Percentiles rank a stretch among this genome's conserved stretches.
These are phyloP conservation scores for Dendrobium catenatum DNA, from an alignment of 106 monocot species.

Conservation along the genomic window DNA sequence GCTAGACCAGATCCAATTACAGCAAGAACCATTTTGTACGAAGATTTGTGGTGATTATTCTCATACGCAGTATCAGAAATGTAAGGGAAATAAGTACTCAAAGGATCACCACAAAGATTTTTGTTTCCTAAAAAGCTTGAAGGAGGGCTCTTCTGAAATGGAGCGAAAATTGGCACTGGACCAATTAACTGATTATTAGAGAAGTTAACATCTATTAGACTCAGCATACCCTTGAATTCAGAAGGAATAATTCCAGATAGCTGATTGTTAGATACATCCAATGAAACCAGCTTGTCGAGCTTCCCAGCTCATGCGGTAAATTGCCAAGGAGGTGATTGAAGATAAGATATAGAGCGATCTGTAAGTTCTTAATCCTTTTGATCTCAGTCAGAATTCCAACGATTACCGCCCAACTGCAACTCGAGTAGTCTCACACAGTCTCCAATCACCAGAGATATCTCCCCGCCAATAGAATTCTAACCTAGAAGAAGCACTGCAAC, in stretches of 20 bases:
- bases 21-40: slow-evolving; percentile 54
- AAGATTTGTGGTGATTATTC: slow-evolving; percentile 35
- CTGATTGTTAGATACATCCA: slow-evolving; percentile 75
- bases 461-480: slow-evolving; percentile 44
- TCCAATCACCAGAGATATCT: slow-evolving; percentile 56
- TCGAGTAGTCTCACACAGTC: slow-evolving; percentile 56
- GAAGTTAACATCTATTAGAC: slow-evolving; percentile 81
- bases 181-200: slow-evolving; percentile 66
- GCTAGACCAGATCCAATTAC: slow-evolving; percentile 75
- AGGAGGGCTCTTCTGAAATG: slow-evolving; percentile 62
- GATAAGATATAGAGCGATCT: slow-evolving; percentile 75
- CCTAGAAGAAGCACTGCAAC: slow-evolving; percentile 58
- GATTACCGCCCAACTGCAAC: slow-evolving; percentile 62
- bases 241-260: slow-evolving; percentile 56
- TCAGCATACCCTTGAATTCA: slow-evolving; percentile 78
- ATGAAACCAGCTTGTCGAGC: slow-evolving; percentile 73
- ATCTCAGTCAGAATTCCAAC: slow-evolving; percentile 69
- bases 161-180: slow-evolving; percentile 48
- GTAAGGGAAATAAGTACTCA: slow-evolving; percentile 28
- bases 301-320: slow-evolving; percentile 59
- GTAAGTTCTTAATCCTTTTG: slow-evolving; percentile 60
- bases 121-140: slow-evolving; percentile 66
- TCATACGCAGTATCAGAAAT: slow-evolving; percentile 14
- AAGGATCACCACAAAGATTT: slow-evolving; percentile 65
- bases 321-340: slow-evolving; percentile 50